Conservation (phyloP, 2,329 filamentous ascomycete species). For the Rutstroemia sp. region DNA sequence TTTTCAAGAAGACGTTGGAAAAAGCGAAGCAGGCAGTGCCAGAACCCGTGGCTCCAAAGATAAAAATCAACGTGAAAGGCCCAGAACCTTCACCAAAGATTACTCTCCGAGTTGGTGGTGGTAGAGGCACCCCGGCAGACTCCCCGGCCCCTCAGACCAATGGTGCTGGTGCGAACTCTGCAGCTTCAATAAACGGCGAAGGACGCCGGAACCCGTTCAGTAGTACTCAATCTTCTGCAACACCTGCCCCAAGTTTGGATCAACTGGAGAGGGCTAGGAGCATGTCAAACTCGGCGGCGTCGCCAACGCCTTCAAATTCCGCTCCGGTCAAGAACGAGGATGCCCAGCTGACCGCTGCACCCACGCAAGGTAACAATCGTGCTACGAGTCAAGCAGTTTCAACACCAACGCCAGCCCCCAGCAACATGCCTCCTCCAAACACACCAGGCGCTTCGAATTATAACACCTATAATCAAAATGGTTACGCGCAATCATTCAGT, state of each 20-base stretch:
- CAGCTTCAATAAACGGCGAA: constrained; percentile 16
- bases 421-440: constrained; percentile 27
- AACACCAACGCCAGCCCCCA: constrained; percentile 19
- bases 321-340: constrained; percentile 34
- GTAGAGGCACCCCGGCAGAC: constrained; percentile 39
- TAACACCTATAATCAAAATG: constrained; percentile 18
- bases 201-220: constrained; percentile 27
- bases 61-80: constrained; percentile 63
- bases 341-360: constrained; percentile 15
- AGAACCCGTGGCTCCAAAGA: constrained; percentile 67
- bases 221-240: constrained; percentile 16
- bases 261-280: constrained; percentile 27
- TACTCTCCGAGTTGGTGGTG: constrained; percentile 60
- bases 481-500: constrained; percentile 27
- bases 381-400: constrained; percentile 34
- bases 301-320: constrained; percentile 26
- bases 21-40: constrained; percentile 65
- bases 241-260: constrained; percentile 22
- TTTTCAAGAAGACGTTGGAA: constrained; percentile 60
- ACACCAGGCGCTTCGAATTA: constrained; percentile 20
- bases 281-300: constrained; percentile 26
- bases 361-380: constrained; percentile 20
- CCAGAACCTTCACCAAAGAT: constrained; percentile 52
- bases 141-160: constrained; percentile 43
- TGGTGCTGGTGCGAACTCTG: constrained; percentile 10